Conservation (phyloP, 805 yeast species). For the Lipomyces starkeyi region DNA sequence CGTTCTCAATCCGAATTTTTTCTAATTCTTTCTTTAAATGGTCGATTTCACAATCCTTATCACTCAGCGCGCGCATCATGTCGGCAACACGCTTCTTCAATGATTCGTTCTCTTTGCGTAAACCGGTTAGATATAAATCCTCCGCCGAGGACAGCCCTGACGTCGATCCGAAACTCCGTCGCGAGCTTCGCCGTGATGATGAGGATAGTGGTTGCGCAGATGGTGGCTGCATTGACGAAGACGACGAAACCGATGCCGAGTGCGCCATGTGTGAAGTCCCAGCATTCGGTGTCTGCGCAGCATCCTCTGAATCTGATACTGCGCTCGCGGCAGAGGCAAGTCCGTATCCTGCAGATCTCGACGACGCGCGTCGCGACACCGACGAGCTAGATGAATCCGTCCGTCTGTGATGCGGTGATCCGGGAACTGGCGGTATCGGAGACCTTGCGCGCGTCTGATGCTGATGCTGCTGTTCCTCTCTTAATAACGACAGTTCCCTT, state of each 20-base stretch:
- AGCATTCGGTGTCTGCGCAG: slow-evolving; percentile 19
- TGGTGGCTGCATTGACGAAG: slow-evolving; percentile 14
- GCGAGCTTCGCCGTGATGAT: slow-evolving; percentile 36
- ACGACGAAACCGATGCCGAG: slow-evolving; percentile 5
- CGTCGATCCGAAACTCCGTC: slow-evolving; percentile 39
- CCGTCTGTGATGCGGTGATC: slow-evolving; percentile 29
- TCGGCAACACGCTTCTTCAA: slow-evolving; percentile 44
- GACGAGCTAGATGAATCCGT: slow-evolving; percentile 44
- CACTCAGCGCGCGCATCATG: slow-evolving; percentile 39
- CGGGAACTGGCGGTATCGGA: slow-evolving; percentile 17
- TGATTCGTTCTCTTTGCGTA: slow-evolving; percentile 43
- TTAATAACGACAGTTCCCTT: slow-evolving; percentile 62
- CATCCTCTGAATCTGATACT: slow-evolving; percentile 36
- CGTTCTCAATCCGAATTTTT: slow-evolving; percentile 8
- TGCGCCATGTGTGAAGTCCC: not conserved
- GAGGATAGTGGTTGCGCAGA: slow-evolving; percentile 24
- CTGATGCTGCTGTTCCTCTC: slow-evolving; percentile 54
- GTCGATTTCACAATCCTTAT: slow-evolving; percentile 43
- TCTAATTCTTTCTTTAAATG: slow-evolving; percentile 23
- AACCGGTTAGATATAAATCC: slow-evolving; percentile 31
- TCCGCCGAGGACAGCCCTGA: slow-evolving; percentile 37
- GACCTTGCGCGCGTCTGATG: slow-evolving; percentile 25
- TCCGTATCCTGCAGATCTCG: slow-evolving; percentile 38
- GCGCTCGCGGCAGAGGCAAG: slow-evolving; percentile 23
- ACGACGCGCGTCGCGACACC: slow-evolving; percentile 41